Percentiles rank a stretch among this genome's conserved stretches.
These are phyloP conservation scores for Trichoderma asperelloides DNA, from an alignment of 495 filamentous ascomycete genomes.

Conservation along the genomic window DNA sequence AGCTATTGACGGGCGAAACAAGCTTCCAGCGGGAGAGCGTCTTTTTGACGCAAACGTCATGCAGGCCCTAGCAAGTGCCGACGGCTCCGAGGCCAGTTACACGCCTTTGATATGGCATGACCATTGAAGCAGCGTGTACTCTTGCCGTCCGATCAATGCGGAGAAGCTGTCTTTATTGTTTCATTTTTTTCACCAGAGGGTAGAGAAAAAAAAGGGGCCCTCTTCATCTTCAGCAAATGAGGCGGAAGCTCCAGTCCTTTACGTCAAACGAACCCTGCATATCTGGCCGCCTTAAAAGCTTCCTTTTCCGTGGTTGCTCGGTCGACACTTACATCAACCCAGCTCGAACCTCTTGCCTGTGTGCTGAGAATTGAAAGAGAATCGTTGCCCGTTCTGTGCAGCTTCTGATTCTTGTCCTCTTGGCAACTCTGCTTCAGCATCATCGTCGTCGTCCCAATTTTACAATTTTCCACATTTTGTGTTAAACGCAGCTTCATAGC, in stretches of 20 bases:
- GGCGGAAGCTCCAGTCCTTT: background rate
- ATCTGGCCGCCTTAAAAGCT: background rate
- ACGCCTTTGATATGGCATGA: no score
- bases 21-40: background rate
- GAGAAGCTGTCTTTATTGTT: background rate
- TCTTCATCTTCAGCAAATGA: background rate
- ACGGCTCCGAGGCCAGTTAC: background rate
- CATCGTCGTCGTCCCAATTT: background rate
- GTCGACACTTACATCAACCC: background rate
- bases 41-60: background rate
- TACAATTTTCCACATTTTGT: background rate
- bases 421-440: background rate
- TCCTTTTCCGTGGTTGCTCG: conserved; percentile 1
- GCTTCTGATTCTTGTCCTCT: background rate
- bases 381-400: background rate
- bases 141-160: background rate
- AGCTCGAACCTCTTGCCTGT: background rate
- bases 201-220: no score
- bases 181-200: background rate
- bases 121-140: background rate
- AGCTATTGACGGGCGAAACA: background rate
- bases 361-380: no score
- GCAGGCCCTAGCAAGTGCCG: background rate
- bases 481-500: no score
- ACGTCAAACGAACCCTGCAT: background rate